Evolutionary conservation across 2,329 filamentous ascomycete genomes (phyloP), one percentile per base, ranked within the genome.

Genomic region (Furcasterigmium sp.): DNA sequence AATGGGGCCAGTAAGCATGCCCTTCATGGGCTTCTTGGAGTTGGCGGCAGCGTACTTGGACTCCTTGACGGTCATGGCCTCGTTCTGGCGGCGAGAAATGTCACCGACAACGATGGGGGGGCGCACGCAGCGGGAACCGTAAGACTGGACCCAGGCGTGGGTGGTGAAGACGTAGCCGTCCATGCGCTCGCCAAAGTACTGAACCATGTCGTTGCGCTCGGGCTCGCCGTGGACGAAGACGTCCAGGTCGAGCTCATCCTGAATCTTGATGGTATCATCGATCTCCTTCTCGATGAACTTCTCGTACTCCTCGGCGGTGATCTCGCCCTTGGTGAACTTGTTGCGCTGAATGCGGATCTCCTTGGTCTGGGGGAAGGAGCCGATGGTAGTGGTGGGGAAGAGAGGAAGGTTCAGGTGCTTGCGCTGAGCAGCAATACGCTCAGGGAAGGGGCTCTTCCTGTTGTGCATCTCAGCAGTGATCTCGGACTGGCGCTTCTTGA

Each of bases 251-350:
- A 98, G 91, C 76, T 97, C 93, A 62, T 97, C 90, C 76, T 98
- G 93, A 70, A 97, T 87, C 78, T 90, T 87, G 72, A 98, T 81
- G 64, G 91, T 89, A 51, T 94, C 85, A 61, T 89, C 78, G 59
- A 98, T 98, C 82, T 98, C 93, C 79, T 95, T 87, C 81, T 97
- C 88, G 58, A 98, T 98, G 80, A 98, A 98, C 71, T 88, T 87
- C 76, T 98, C 93, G 72, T 98, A 98, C 75, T 97, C 75, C 63
- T 84, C 79, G 58, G 84, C 77, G 41, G 85, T 91, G 70, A 98
- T 97, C 72, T 97, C 91, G 64, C 86, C 87, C 85, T 98, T 98
- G 79, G 91, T 95, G 78, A 96, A 89, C 80, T 93, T 95, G 82
- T 93, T 95, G 63, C 93, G 87, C 74, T 91, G 84, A 59, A 94